These are phyloP conservation scores for Aspergillus saccharolyticus DNA, from an alignment of 495 filamentous ascomycete species.

Conservation along the genomic window DNA sequence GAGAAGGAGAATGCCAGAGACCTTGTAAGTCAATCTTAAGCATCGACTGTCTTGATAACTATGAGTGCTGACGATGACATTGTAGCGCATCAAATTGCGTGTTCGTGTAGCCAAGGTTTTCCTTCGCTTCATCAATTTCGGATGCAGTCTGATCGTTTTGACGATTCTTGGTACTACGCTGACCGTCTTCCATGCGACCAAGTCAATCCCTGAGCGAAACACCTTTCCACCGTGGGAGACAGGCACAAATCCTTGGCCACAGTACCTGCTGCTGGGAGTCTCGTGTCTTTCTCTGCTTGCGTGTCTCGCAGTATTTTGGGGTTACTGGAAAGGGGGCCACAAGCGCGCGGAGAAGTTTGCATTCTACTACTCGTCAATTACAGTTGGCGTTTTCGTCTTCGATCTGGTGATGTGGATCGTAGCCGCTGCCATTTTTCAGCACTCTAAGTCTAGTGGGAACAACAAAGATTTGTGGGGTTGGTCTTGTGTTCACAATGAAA, in stretches of 20 bases:
- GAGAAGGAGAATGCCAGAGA: conserved; percentile 80
- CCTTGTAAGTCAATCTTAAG: conserved; percentile 56
- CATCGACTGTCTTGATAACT: not conserved
- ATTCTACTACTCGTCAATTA: conserved; percentile 89
- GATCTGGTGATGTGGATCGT: conserved; percentile 90
- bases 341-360: conserved; percentile 83
- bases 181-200: conserved; percentile 83
- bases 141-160: conserved; percentile 91
- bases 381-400: conserved; percentile 89
- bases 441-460: conserved; percentile 61
- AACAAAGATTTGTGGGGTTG: conserved; percentile 95
- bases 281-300: conserved; percentile 74
- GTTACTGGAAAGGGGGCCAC: conserved; percentile 87
- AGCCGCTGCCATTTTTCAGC: conserved; percentile 78
- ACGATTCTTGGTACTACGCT: conserved; percentile 80
- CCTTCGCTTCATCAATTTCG: conserved; percentile 89
- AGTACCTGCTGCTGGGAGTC: conserved; percentile 73
- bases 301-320: conserved; percentile 75
- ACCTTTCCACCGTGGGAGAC: conserved; percentile 77
- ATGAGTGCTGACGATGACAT: conserved; percentile 1
- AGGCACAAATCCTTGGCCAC: conserved; percentile 80
- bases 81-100: conserved; percentile 85
- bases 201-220: conserved; percentile 64
- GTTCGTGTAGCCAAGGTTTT: conserved; percentile 93
- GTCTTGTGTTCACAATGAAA: conserved; percentile 84